Base-by-base conservation (phyloP, 257 asterid species). In the Parsonsia alboflavescens region DNA sequence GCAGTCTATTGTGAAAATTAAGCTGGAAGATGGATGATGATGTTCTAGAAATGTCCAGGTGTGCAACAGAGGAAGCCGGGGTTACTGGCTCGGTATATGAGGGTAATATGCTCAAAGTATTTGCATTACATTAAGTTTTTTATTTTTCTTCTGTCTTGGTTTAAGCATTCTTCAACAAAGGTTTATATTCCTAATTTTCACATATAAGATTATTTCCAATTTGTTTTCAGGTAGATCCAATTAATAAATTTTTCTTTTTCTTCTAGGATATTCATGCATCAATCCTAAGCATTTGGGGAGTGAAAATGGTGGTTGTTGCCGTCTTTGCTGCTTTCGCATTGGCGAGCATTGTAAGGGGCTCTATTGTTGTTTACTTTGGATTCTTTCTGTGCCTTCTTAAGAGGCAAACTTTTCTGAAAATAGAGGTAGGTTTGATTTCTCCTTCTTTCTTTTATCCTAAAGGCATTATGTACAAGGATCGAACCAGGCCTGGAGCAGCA, bases 401-500 rank as follows among this genome's bases (percentile, higher is more conserved):
- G 69, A 71, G 61, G 28, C 26, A 73, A 58, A 73, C 36, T 67
- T 48, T 72, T 39, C 50, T 45, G 26, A 57, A 54, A 33, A 52
- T 41, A 68, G 15, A 68, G 58, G 22, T 17, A 24, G 62, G 56
- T 58, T 45, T 53, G 66, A 48, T 64, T 71, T 48, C 52, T 70
- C 62, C 50, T 39, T 68, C 41, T 45, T 61, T 49, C 24, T 21
- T 77, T 1, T 73, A 77, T 76, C 70, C 53, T 67, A 74, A 83
- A 95, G 99, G 99, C 98, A 73, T 83, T 95, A 56, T 90, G 96
- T 77, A 73, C 99, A 76, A 89, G 99, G 89, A 88, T 95, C 71
- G 90, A 95, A 82, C 98, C 97, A 76, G 99, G 99, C 82, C 81
- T 95, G 80, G 98, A 95, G 80, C 99, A 95, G 83, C 96, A 92